Evolutionary conservation across 129 eudicot genomes (phyloP).

Genomic region (Artemisia tridentata): DNA sequence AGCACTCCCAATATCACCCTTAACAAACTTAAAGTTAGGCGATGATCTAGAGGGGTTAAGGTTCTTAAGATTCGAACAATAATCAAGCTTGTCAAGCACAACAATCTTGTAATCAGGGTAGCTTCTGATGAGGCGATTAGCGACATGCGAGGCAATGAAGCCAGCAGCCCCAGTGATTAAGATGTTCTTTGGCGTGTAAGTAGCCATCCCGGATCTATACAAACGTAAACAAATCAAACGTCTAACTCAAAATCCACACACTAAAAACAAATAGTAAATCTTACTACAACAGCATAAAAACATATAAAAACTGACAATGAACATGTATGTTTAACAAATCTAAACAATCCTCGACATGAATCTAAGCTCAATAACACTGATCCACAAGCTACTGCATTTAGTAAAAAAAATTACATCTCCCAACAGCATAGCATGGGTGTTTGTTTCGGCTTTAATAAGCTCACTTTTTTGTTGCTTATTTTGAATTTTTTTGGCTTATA

Average conservation of each 20-base stretch:
- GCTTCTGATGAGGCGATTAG: constrained; percentile 80
- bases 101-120: constrained; percentile 96
- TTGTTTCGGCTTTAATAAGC: too few species aligned
- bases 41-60: constrained; percentile 75
- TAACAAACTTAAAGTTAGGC: constrained; percentile 84
- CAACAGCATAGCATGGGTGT: too few species aligned
- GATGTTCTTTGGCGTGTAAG: constrained; percentile 83
- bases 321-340: constrained; percentile 5
- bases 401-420: background rate
- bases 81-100: constrained; percentile 99
- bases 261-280: constrained; percentile 8
- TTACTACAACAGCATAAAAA: background rate
- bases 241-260: constrained; percentile 3
- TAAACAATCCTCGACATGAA: constrained; percentile 6
- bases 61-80: constrained; percentile 85
- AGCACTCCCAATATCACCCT: constrained; percentile 94
- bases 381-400: constrained; percentile 18
- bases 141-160: constrained; percentile 97
- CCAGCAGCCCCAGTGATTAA: constrained; percentile 97
- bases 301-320: background rate
- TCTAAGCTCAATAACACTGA: constrained; percentile 22
- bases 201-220: constrained; percentile 52
- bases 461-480: too few species aligned
- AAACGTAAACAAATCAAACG: constrained; percentile 24
- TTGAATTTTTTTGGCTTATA: too few species aligned